Evolutionary conservation across 352 stramenopile species (phyloP), one percentile per base, ranked within the genome.

Genomic region (Phytopythium vexans): DNA sequence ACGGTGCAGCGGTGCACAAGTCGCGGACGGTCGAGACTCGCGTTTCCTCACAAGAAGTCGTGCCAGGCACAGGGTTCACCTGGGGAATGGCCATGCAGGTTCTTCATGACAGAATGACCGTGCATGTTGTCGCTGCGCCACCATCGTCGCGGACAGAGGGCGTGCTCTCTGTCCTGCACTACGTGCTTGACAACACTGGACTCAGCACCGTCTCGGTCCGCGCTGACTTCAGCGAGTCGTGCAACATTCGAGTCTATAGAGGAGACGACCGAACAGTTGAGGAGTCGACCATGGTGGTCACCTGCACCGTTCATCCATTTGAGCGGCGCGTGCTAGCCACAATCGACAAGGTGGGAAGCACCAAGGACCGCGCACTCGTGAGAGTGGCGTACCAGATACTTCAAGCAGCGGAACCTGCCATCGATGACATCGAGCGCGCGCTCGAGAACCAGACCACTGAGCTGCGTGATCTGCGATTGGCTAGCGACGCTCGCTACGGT

Each of bases 141-240:
- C 21, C 21, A 27, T 27, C 21, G 21, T 27, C 21, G 21, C 21
- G 21, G 21, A 27, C 21, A 27, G 2, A 27, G 2, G 21, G 21
- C 2, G 21, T 27, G 21, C 21, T 27, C 21, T 27, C 44, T 3
- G 60, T 65, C 10, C 61, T 87, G 32, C 71, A 79, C 41, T 84
- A 84, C 49, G 54, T 79, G 1, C 60, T 66, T 8, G 54, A 60
- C 31, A 89, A 82, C 50, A 39, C 60, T n/a, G 64, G 73, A 14
- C 62, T 77, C 15, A 54, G 61, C 33, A 40, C 42, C 3, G 62
- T 82, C 41, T 64, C 53, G 5, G 70, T 88, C 34, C 54, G 54
- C n/a, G 60, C 68, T 7, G 70, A 86, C 56, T 86, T 86, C 42
- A 54, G 61, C 36, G 49, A 59, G 11, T 88, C 77, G 0, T 31